phyloP scores from a whole-genome alignment of 257 asterid species.

The Oldenlandia corymbosa region DNA sequence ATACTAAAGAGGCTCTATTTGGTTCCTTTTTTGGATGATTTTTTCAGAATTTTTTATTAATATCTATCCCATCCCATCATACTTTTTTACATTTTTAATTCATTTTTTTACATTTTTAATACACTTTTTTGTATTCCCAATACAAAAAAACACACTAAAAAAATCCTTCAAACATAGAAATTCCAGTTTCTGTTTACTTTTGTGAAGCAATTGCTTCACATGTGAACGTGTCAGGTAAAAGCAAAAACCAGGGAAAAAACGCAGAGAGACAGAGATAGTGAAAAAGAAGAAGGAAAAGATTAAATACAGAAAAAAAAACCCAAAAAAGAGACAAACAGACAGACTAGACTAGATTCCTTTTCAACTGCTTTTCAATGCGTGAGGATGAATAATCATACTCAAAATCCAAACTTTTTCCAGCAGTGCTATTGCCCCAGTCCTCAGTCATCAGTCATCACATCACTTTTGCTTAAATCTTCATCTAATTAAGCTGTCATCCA shows the following conservation, averaged over 20 bases:
- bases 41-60: no score
- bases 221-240: conserved; percentile 42
- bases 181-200: neutral
- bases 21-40: no score
- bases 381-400: no score
- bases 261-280: neutral
- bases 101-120: no score
- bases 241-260: conserved; percentile 11
- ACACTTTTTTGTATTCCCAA: no score
- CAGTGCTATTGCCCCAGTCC: no score
- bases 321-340: conserved; percentile 9
- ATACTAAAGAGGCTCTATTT: no score
- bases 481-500: conserved; percentile 15
- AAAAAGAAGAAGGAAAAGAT: no score
- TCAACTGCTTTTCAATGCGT: neutral
- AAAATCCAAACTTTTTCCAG: conserved; percentile 17
- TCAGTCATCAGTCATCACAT: conserved; percentile 11
- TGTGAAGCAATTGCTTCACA: conserved; percentile 11
- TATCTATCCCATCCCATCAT: no score
- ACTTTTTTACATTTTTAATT: no score
- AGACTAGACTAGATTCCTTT: conserved; percentile 8
- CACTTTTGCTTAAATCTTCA: conserved; percentile 4
- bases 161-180: no score
- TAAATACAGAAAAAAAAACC: neutral
- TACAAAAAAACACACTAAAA: no score